Evolutionary conservation across 1,139 yeast genomes (phyloP).

Genomic region (Taiozyma sp.): DNA sequence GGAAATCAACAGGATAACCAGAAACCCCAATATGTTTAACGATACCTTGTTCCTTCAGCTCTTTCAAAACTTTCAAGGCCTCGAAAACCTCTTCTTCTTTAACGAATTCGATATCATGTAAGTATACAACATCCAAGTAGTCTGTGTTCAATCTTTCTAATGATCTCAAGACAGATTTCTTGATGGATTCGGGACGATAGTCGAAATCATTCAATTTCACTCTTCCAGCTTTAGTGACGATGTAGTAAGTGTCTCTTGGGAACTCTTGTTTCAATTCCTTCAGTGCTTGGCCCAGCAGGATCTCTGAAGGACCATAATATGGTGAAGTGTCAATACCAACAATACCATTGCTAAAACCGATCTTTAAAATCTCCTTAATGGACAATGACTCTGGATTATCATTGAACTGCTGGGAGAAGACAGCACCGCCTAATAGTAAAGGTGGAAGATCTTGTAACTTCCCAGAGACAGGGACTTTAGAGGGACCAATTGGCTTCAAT

Average conservation of each 20-base stretch:
- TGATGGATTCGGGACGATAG: conserved; percentile 57
- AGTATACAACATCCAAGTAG: conserved; percentile 75
- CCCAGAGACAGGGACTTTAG: conserved; percentile 13
- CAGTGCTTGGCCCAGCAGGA: conserved; percentile 65
- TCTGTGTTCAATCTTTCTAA: conserved; percentile 56
- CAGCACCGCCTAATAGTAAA: conserved; percentile 80
- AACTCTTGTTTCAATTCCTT: conserved; percentile 32
- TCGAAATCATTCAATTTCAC: conserved; percentile 66
- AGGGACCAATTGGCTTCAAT: conserved; percentile 14
- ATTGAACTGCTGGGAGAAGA: conserved; percentile 74
- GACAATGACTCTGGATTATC: conserved; percentile 59
- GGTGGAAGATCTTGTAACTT: conserved; percentile 36
- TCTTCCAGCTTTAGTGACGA: conserved; percentile 89
- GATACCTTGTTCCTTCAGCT: conserved; percentile 59
- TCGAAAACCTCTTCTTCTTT: conserved; percentile 46
- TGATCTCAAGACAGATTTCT: conserved; percentile 61
- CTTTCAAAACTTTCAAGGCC: conserved; percentile 58
- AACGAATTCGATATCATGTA: conserved; percentile 89
- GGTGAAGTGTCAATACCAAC: conserved; percentile 88
- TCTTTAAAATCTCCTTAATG: conserved; percentile 47
- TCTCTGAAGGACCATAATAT: conserved; percentile 88
- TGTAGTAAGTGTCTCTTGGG: conserved; percentile 59
- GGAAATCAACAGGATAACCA: conserved; percentile 79
- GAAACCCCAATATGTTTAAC: conserved; percentile 71
- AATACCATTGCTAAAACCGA: conserved; percentile 65